These are phyloP conservation scores for Takashimella tepidaria DNA, from an alignment of 1,284 basidiomycete genomes.

Conservation along the genomic window DNA sequence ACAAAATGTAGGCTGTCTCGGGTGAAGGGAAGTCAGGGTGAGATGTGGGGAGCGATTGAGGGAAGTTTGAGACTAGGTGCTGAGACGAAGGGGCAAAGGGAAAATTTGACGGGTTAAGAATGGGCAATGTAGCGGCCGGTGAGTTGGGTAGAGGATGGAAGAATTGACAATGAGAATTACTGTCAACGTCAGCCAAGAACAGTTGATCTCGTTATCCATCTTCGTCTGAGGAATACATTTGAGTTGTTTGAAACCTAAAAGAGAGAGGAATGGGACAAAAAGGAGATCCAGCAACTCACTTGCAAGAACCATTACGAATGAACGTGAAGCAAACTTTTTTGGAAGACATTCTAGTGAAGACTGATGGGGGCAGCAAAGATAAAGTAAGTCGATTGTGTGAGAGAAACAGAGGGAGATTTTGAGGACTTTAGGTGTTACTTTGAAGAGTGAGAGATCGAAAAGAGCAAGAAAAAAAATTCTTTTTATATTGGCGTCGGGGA, in stretches of 20 bases:
- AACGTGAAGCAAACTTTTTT: not conserved
- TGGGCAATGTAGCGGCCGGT: not conserved
- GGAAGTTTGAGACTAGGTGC: not conserved
- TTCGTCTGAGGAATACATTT: too few species aligned
- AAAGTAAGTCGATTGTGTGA: too few species aligned
- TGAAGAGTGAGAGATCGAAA: too few species aligned
- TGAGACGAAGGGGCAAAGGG: not conserved
- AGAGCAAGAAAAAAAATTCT: too few species aligned
- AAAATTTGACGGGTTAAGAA: not conserved
- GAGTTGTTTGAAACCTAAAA: not conserved
- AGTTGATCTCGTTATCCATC: not conserved
- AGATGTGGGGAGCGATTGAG: not conserved
- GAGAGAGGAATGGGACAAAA: not conserved
- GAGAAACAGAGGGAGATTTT: too few species aligned
- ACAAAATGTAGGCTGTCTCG: not conserved
- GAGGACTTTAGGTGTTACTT: too few species aligned
- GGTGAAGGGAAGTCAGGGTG: not conserved
- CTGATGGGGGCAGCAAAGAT: too few species aligned
- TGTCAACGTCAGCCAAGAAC: not conserved
- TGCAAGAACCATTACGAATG: not conserved
- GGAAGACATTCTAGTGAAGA: too few species aligned
- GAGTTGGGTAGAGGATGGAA: not conserved
- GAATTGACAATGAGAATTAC: not conserved
- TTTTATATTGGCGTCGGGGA: too few species aligned
- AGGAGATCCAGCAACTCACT: too few species aligned